A percentile compares a stretch with the other conserved stretches of the same genome.
These are phyloP conservation scores for Chaetoceros tenuissimus DNA, from an alignment of 108 stramenopile species.

Conservation along the genomic window DNA sequence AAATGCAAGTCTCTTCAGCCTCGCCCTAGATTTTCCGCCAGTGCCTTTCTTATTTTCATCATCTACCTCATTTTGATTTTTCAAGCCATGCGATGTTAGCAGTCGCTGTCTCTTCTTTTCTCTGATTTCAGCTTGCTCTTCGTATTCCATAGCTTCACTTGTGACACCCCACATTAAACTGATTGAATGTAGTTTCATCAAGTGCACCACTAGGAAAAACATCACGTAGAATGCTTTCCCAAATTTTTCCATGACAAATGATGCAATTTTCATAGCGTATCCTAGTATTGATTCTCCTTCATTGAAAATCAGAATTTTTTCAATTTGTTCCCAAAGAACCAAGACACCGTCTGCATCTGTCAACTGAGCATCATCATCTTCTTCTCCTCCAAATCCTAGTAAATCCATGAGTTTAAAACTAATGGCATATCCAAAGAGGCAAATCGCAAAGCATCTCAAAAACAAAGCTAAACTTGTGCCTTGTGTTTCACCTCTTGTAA, in stretches of 20 bases:
- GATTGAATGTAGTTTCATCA: constrained; percentile 83
- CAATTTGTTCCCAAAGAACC: background rate
- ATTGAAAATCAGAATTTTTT: constrained; percentile 1
- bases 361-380: background rate
- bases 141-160: constrained; percentile 87
- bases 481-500: constrained; percentile 85
- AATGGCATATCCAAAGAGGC: constrained; percentile 56
- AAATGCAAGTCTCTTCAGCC: constrained; percentile 63
- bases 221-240: constrained; percentile 63
- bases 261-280: background rate
- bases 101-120: constrained; percentile 18
- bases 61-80: no score
- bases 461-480: constrained; percentile 79
- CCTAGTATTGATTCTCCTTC: background rate
- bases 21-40: constrained; percentile 30
- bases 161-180: constrained; percentile 85
- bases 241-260: constrained; percentile 28
- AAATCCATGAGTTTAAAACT: constrained; percentile 35
- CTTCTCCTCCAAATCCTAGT: background rate
- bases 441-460: constrained; percentile 71
- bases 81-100: no score
- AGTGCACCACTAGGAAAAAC: constrained; percentile 76
- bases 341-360: background rate
- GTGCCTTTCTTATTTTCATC: constrained; percentile 1
- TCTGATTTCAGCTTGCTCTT: constrained; percentile 60